Evolutionary conservation across 2,329 filamentous ascomycete species (phyloP).

Genomic region (Stemphylium lycopersici): DNA sequence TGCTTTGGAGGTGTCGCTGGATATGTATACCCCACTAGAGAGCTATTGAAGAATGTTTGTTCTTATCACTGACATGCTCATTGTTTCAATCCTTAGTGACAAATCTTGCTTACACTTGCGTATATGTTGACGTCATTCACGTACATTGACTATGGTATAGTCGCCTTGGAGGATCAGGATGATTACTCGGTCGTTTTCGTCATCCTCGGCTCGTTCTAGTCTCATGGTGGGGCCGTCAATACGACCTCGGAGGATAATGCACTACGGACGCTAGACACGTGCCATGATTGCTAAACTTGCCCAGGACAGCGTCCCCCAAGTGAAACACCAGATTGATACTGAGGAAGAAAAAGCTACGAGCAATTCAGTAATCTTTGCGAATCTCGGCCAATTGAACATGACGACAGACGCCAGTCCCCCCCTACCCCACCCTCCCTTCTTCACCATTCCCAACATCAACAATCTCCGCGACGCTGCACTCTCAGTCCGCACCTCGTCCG

Average conservation of each 20-base stretch:
- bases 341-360: too few relatives aligned
- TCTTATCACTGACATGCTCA: neutral
- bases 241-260: neutral
- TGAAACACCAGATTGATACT: too few relatives aligned
- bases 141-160: neutral
- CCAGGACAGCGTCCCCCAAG: neutral
- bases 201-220: neutral
- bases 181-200: neutral
- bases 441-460: slow-evolving; percentile 37
- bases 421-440: slow-evolving; percentile 43
- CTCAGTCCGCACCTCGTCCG: slow-evolving; percentile 35
- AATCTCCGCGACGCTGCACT: slow-evolving; percentile 46
- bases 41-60: neutral
- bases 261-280: neutral
- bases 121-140: neutral
- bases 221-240: neutral
- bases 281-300: neutral
- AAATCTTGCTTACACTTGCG: neutral
- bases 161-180: neutral
- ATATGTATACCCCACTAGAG: slow-evolving; percentile 14
- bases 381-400: neutral
- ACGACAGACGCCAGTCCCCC: neutral
- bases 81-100: neutral
- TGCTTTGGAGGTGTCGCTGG: slow-evolving; percentile 1
- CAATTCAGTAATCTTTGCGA: too few relatives aligned